Evolutionary conservation across 805 yeast genomes (phyloP), one percentile per base, ranked within the genome.

Genomic region (Ogataea trehalophila): DNA sequence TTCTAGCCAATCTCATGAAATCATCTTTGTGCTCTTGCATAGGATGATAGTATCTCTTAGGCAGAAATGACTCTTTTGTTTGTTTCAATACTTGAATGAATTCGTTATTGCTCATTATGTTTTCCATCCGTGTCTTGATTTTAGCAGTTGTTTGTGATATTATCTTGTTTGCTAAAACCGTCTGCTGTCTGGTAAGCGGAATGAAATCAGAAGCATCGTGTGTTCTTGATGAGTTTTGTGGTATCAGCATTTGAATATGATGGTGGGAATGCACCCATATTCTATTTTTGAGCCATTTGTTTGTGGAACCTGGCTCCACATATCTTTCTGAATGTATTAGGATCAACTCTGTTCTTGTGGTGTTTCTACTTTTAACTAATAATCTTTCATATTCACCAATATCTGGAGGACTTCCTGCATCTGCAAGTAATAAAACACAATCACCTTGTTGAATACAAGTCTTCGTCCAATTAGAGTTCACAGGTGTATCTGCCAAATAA

Each of bases 361-460:
- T 81, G 0, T 95, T 85, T 53, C 84, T 86, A 37, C 84, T 74
- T 53, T 85, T 83, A 26, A 89, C 74, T 13, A 92, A 66, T 22
- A 90, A 64, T 43, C 85, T 72, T 65, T 92, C 99, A 61, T 82
- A 90, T 44, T 90, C 97, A 5, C 98, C 96, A 39, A 88, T 73
- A 31, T 77, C 78, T 0, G 94, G 83, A 29, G 78, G 77, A 17
- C 82, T 78, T 7, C 76, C 71, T 0, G 97, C 95, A 68, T 92
- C 91, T 0, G 97, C 97, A 15, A 94, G 66, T 16, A 94, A 69
- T 33, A 94, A 70, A n/a, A 92, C 81, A 69, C 97, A 91, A 65
- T 92, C 98, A 16, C 96, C 98, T 65, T 92, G 97, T 8, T 91
- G 81, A 37, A 92, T 85, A 64, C 98, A 94, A 0, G 97, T 88